Percentiles rank a stretch among this genome's conserved stretches.
Conservation (phyloP, 225 moss, liverwort and hornwort species). For the Anthoceros angustus region DNA sequence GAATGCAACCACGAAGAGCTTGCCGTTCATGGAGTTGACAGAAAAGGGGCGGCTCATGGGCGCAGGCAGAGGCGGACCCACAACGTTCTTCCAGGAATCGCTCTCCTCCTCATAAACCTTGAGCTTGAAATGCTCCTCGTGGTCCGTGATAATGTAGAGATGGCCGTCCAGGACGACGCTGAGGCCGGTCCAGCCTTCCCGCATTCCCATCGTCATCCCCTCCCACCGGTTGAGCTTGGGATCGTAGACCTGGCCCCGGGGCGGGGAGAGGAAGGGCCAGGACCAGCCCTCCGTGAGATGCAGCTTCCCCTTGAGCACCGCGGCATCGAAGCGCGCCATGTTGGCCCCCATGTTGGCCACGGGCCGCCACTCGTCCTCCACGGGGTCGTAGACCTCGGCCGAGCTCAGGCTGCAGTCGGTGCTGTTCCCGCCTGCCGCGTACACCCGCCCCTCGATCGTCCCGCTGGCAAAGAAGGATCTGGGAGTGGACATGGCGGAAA, state of each 20-base stretch:
- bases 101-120: background rate
- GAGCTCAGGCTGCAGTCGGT: background rate
- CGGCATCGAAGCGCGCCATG: background rate
- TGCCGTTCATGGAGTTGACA: background rate
- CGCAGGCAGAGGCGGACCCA: background rate
- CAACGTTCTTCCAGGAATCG: background rate
- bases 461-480: background rate
- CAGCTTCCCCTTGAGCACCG: background rate
- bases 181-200: constrained; percentile 3
- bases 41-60: constrained; percentile 1
- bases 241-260: background rate
- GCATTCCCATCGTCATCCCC: background rate
- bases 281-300: constrained; percentile 4
- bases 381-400: background rate
- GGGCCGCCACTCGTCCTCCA: background rate
- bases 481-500: background rate
- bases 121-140: constrained; percentile 5
- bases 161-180: background rate
- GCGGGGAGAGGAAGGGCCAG: background rate
- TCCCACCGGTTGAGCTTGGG: background rate
- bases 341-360: background rate
- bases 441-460: background rate
- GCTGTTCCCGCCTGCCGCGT: background rate
- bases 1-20: background rate
- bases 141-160: background rate